A percentile compares a stretch with the other conserved stretches of the same genome.
These are phyloP conservation scores for Populus hybrid DNA, from an alignment of 441 rosid genomes.

Conservation along the genomic window DNA sequence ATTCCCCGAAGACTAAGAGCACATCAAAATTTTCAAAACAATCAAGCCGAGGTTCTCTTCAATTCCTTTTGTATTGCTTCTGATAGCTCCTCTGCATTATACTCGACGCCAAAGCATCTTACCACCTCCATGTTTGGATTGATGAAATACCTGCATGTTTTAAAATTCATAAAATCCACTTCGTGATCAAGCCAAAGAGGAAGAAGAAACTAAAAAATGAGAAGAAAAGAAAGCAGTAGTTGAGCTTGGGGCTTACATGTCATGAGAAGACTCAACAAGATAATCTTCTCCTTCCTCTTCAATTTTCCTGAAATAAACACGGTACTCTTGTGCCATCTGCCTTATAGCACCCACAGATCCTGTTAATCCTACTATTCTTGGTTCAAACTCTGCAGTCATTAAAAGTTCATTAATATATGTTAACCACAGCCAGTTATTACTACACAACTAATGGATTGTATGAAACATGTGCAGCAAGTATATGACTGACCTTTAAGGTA, in stretches of 20 bases:
- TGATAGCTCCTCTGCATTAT: slow-evolving; percentile 55
- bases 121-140: slow-evolving; percentile 80
- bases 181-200: background rate
- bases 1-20: background rate
- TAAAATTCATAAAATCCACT: background rate
- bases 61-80: slow-evolving; percentile 57
- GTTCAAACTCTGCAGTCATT: slow-evolving; percentile 61
- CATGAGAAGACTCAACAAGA: slow-evolving; percentile 76
- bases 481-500: slow-evolving; percentile 66
- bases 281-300: slow-evolving; percentile 90
- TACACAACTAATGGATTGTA: background rate
- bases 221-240: background rate
- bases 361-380: slow-evolving; percentile 68
- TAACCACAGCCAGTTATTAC: slow-evolving; percentile 4
- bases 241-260: slow-evolving; percentile 46
- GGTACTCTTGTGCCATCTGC: slow-evolving; percentile 87
- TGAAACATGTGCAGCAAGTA: background rate
- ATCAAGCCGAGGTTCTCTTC: slow-evolving; percentile 16
- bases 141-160: slow-evolving; percentile 59
- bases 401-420: slow-evolving; percentile 9
- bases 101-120: slow-evolving; percentile 76
- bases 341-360: slow-evolving; percentile 62
- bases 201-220: background rate
- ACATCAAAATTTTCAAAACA: background rate
- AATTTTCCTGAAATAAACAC: slow-evolving; percentile 71